Evolutionary conservation across 2,329 filamentous ascomycete species (phyloP).

Genomic region (Colletotrichum sp.): DNA sequence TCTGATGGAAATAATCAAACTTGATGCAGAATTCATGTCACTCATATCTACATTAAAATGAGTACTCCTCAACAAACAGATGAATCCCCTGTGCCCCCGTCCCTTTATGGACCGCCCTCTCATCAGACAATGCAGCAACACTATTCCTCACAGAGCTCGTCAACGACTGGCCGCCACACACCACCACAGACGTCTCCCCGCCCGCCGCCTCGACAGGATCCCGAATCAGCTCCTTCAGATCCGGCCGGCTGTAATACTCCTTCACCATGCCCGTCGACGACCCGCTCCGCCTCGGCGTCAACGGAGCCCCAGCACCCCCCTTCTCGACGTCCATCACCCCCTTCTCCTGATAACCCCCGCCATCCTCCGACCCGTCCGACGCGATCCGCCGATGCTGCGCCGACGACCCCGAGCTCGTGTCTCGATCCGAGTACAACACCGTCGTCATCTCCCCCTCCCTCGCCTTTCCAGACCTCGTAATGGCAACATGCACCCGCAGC

Average conservation of each 20-base stretch:
- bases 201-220: slow-evolving; percentile 60
- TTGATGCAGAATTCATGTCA: neutral
- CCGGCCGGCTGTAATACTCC: slow-evolving; percentile 51
- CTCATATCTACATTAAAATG: slow-evolving; percentile 41
- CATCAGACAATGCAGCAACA: slow-evolving; percentile 62
- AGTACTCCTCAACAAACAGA: slow-evolving; percentile 66
- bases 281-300: slow-evolving; percentile 18
- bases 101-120: slow-evolving; percentile 68
- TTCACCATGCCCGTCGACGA: slow-evolving; percentile 38
- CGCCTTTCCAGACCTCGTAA: slow-evolving; percentile 45
- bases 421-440: slow-evolving; percentile 20
- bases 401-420: neutral
- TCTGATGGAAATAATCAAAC: neutral
- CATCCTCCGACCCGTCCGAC: neutral
- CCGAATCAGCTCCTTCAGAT: slow-evolving; percentile 57
- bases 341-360: neutral
- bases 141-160: slow-evolving; percentile 60
- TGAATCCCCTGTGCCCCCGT: slow-evolving; percentile 68
- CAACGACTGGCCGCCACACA: slow-evolving; percentile 63
- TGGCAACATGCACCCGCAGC: slow-evolving; percentile 57
- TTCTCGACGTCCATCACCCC: slow-evolving; percentile 2
- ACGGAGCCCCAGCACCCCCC: slow-evolving; percentile 23
- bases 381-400: neutral
- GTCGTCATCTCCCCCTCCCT: slow-evolving; percentile 27
- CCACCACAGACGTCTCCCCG: slow-evolving; percentile 66